These are phyloP conservation scores for Cladophialophora bantiana DNA, from an alignment of 2,329 filamentous ascomycete species.

Conservation along the genomic window DNA sequence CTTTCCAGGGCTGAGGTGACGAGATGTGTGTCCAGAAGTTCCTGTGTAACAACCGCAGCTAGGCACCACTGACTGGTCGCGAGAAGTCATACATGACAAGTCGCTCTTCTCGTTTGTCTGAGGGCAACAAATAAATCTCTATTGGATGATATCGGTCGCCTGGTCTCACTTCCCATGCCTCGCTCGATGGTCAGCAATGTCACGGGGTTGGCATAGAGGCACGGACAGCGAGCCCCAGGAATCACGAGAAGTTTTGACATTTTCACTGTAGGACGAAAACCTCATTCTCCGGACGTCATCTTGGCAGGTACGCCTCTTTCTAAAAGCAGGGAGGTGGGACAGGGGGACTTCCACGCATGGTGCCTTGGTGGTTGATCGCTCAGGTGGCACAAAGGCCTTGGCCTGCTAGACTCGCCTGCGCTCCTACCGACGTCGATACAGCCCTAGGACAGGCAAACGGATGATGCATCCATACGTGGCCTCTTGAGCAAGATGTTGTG, in stretches of 20 bases:
- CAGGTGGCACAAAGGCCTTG: not conserved
- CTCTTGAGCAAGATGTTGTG: not conserved
- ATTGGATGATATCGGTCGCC: not conserved
- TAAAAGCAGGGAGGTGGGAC: not conserved
- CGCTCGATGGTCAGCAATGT: not conserved
- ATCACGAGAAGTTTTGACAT: not conserved
- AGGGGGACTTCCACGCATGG: not conserved
- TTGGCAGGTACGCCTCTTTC: not conserved
- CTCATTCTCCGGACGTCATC: not conserved
- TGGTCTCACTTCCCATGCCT: not conserved
- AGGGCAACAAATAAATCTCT: not conserved
- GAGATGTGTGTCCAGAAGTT: not conserved
- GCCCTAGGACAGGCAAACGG: not conserved
- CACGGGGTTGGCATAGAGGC: not conserved
- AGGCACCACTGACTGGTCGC: not conserved
- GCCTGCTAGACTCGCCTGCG: not conserved
- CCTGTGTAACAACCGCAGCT: not conserved
- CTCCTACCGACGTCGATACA: not conserved
- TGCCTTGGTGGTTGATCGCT: not conserved
- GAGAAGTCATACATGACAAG: not conserved
- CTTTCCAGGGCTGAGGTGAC: not conserved
- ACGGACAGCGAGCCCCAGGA: not conserved
- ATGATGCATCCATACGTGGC: not conserved
- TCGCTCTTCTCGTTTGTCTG: not conserved
- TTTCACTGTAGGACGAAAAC: not conserved